Evolutionary conservation across 805 yeast species (phyloP).

Genomic region (Sungouiella blattae): DNA sequence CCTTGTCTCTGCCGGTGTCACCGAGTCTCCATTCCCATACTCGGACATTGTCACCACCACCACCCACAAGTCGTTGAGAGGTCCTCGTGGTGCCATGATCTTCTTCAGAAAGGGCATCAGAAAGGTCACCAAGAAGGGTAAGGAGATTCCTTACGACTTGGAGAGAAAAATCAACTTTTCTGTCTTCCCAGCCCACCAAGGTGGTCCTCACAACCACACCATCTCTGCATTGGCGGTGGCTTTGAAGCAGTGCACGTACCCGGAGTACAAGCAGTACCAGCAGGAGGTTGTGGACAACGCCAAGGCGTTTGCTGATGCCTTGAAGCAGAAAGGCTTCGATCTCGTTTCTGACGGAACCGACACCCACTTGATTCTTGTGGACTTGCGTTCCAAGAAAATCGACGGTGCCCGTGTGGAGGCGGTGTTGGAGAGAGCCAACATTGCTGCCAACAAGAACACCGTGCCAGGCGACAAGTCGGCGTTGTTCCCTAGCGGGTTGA

Average conservation of each 20-base stretch:
- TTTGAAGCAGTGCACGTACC: conserved; percentile 83
- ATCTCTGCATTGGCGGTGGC: conserved; percentile 96
- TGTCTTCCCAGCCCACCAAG: conserved; percentile 99
- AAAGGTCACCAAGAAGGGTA: conserved; percentile 78
- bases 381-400: conserved; percentile 70
- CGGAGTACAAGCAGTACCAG: conserved; percentile 87
- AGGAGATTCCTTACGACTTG: conserved; percentile 79
- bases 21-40: conserved; percentile 87
- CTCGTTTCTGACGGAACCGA: conserved; percentile 94
- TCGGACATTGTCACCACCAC: conserved; percentile 98
- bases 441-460: conserved; percentile 94
- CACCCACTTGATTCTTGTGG: conserved; percentile 85
- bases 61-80: conserved; percentile 95
- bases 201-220: conserved; percentile 99
- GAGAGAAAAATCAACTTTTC: conserved; percentile 92
- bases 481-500: conserved; percentile 89
- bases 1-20: conserved; percentile 89
- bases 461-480: conserved; percentile 97
- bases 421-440: conserved; percentile 82
- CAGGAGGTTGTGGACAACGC: conserved; percentile 80
- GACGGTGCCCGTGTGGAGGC: conserved; percentile 97
- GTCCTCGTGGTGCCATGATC: conserved; percentile 98
- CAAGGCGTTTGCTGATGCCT: conserved; percentile 65
- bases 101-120: conserved; percentile 94
- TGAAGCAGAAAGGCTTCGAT: conserved; percentile 61